Base-by-base conservation (phyloP, 2,329 filamentous ascomycete genomes). In the Alternaria tenuissima region DNA sequence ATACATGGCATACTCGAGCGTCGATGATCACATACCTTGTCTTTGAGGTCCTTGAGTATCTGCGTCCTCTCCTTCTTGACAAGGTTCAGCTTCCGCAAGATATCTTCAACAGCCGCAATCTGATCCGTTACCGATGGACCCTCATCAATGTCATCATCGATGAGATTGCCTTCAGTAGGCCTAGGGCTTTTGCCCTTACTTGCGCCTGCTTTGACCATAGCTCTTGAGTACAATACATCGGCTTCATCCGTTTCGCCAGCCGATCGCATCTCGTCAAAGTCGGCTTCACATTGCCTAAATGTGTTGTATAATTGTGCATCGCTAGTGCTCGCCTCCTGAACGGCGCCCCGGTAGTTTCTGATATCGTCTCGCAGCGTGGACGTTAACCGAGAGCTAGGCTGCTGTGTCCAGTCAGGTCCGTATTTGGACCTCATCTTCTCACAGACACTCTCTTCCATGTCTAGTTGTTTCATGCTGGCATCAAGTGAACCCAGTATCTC, bases 381-480 rank as follows among this genome's bases (percentile, higher is more conserved):
- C 1, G 94, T 99, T 41, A 99, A 85, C 57, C 92, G 86, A 32
- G 92, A 92, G 76, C 94, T 98, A 11, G 95, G 95, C 73, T 99
- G 95, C 73, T 99, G 95, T 18, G 93, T 97, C 95, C 95, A 99
- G 55, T 98, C 94, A 28, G 85, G 86, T 56, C 94, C 94, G 76
- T 98, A 98, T 77, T 99, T 99, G 12, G 93, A 96, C 47, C 95
- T 88, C 95, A 99, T 99, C 83, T 98, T 99, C 78, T 99, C 95
- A 77, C 95, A 99, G 0, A 98, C 92, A 57, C 92, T 96, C 80
- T 98, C 96, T 78, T 99, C 95, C 88, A 95, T 93, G 68, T 99
- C 95, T 42, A 99, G 81, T 72, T 96, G 91, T 76, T 96, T 96
- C 56, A 89, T 89, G 70, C 92, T 92, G 58, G 87, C 87, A 57